phyloP scores from a whole-genome alignment of 257 asterid species.

The Thymus quinquecostatus region DNA sequence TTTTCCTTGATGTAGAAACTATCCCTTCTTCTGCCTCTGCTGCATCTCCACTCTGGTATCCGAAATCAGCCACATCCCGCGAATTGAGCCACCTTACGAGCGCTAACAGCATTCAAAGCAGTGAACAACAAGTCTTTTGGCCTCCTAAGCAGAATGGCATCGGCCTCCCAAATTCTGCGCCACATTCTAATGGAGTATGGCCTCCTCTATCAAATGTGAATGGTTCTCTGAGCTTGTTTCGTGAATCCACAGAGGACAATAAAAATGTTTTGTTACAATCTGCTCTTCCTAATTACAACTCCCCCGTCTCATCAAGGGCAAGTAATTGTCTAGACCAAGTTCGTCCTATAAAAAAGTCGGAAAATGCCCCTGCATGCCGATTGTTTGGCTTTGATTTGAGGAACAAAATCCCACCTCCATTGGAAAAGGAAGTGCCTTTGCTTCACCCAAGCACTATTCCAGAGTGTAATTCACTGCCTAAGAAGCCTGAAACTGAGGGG shows the following conservation, averaged over 20 bases:
- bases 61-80: constrained; percentile 38
- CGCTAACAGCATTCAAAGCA: constrained; percentile 39
- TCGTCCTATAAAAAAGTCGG: constrained; percentile 44
- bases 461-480: constrained; percentile 23
- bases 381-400: constrained; percentile 79
- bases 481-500: constrained; percentile 39
- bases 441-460: constrained; percentile 25
- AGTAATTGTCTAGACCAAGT: constrained; percentile 48
- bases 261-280: constrained; percentile 39
- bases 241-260: constrained; percentile 48
- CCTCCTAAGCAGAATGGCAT: constrained; percentile 48
- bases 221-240: constrained; percentile 46
- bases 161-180: constrained; percentile 28
- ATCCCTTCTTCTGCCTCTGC: constrained; percentile 20
- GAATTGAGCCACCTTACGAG: constrained; percentile 46
- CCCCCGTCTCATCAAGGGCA: constrained; percentile 55
- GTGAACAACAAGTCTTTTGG: constrained; percentile 51
- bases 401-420: constrained; percentile 36
- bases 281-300: constrained; percentile 37
- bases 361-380: constrained; percentile 50
- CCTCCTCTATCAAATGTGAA: constrained; percentile 33
- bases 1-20: constrained; percentile 40
- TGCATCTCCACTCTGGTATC: constrained; percentile 54
- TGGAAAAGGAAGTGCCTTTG: constrained; percentile 36
- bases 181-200: constrained; percentile 44